Evolutionary conservation across 2,329 filamentous ascomycete genomes (phyloP).

Genomic region (Helminthosporium solani): DNA sequence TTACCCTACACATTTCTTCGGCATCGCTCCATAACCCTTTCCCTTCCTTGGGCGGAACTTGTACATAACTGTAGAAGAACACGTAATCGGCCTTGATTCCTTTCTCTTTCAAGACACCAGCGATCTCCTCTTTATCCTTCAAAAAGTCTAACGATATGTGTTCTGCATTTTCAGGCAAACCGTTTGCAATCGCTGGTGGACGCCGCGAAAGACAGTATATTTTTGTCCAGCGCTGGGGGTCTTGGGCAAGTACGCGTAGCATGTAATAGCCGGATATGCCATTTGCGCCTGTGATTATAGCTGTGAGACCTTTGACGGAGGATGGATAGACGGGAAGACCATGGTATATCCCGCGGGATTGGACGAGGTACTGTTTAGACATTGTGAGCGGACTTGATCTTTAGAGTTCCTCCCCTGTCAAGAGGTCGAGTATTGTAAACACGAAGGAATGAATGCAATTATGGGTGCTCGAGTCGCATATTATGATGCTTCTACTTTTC

Average conservation of each 20-base stretch:
- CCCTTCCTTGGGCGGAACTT: slow-evolving; percentile 49
- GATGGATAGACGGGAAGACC: slow-evolving; percentile 51
- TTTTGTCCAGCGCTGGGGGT: slow-evolving; percentile 53
- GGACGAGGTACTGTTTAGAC: slow-evolving; percentile 20
- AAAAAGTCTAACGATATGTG: slow-evolving; percentile 48
- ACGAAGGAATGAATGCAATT: background rate
- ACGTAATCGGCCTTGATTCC: slow-evolving; percentile 47
- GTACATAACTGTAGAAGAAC: slow-evolving; percentile 59
- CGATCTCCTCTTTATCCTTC: slow-evolving; percentile 40
- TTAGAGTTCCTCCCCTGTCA: too few relatives aligned
- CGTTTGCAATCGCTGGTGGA: slow-evolving; percentile 45
- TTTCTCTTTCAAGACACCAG: slow-evolving; percentile 34
- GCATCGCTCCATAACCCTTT: slow-evolving; percentile 52
- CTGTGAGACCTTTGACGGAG: slow-evolving; percentile 48
- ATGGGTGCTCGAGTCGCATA: background rate
- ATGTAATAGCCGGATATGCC: slow-evolving; percentile 56
- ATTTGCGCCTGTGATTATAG: slow-evolving; percentile 57
- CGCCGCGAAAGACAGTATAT: slow-evolving; percentile 53
- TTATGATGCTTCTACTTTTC: too few relatives aligned
- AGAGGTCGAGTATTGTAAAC: background rate
- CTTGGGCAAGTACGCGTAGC: slow-evolving; percentile 50
- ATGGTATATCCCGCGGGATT: slow-evolving; percentile 50
- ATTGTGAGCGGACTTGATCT: background rate
- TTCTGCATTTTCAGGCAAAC: slow-evolving; percentile 42
- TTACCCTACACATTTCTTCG: slow-evolving; percentile 53